Base-by-base conservation (phyloP, 257 asterid genomes). In the Plantago elongata region DNA sequence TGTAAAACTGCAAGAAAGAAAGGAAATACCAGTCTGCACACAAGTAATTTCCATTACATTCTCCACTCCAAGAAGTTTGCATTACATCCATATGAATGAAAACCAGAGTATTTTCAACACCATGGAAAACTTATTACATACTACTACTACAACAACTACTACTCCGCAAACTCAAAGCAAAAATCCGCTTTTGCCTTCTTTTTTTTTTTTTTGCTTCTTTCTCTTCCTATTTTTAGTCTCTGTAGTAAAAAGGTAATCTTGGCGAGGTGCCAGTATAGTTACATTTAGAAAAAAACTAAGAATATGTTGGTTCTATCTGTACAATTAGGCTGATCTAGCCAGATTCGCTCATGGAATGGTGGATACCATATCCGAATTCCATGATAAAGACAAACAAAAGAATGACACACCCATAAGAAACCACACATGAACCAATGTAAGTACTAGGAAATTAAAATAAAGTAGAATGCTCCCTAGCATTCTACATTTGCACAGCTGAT, bases 191-290 rank as follows among this genome's bases (percentile, higher is more conserved):
- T 68, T 71, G 59, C 9, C n/a, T n/a, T n/a, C n/a, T n/a, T 60
- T 29, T 43, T 49, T 52, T 49, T 67, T 69, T 71, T 46, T 46
- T 45, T 48, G 45, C 13, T 62, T 51, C 48, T 69, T 72, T 76
- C 69, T 73, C 65, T 58, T 60, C 64, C 75, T 80, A 70, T 67
- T 59, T 44, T 70, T 67, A 71, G 74, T 69, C 75, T 77, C 89
- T 81, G 73, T 74, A 54, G 59, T 34, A 34, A 66, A 78, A 69
- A 58, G 81, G 84, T 74, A 78, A 83, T 69, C 65, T 74, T 75
- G 92, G 96, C 89, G 83, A 86, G 81, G 59, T 85, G 95, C 95
- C 96, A 58, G 80, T 83, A 75, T 86, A 86, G 83, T 71, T 83
- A 90, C 85, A 72, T 81, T 63, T 69, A 78, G 72, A 62, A 68